A percentile compares a stretch with the other conserved stretches of the same genome.
phyloP scores from a whole-genome alignment of 2,329 filamentous ascomycete species.

The Fusarium pseudoanthophilum region DNA sequence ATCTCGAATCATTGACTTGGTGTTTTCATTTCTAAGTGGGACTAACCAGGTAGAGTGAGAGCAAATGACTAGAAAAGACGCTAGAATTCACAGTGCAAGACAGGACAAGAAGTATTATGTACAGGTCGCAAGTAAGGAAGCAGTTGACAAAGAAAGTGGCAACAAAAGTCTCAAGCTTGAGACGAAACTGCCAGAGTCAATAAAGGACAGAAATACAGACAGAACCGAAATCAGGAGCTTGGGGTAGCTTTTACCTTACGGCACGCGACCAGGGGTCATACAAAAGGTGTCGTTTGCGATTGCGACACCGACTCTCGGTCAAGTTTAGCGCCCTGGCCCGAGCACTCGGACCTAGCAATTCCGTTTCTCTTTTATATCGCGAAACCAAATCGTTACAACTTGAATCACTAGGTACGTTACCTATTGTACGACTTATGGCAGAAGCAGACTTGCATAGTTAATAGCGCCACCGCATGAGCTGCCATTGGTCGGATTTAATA shows the following conservation, averaged over 20 bases:
- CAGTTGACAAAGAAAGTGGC: conserved; percentile 3
- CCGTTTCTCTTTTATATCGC: conserved; percentile 1
- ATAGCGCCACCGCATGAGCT: neutral
- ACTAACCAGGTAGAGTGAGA: conserved; percentile 7
- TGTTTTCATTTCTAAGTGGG: conserved; percentile 45
- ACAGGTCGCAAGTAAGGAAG: conserved; percentile 18
- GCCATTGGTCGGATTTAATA: too few species aligned
- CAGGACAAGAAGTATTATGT: conserved; percentile 9
- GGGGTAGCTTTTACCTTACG: conserved; percentile 14
- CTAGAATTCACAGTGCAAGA: conserved; percentile 3
- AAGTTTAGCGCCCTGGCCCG: conserved; percentile 17
- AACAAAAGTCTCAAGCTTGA: conserved; percentile 4
- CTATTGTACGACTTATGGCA: neutral
- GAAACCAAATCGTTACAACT: neutral
- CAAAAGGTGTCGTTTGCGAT: conserved; percentile 15
- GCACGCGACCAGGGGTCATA: conserved; percentile 33
- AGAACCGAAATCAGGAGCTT: conserved; percentile 22
- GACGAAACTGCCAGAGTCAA: neutral
- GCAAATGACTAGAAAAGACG: neutral
- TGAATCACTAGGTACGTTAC: neutral
- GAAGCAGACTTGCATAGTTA: neutral
- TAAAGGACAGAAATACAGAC: conserved; percentile 10
- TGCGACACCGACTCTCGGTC: conserved; percentile 24
- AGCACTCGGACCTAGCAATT: conserved; percentile 9
- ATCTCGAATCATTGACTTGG: conserved; percentile 55